phyloP scores from a whole-genome alignment of 345 rosid genomes.

The Theobroma cacao region DNA sequence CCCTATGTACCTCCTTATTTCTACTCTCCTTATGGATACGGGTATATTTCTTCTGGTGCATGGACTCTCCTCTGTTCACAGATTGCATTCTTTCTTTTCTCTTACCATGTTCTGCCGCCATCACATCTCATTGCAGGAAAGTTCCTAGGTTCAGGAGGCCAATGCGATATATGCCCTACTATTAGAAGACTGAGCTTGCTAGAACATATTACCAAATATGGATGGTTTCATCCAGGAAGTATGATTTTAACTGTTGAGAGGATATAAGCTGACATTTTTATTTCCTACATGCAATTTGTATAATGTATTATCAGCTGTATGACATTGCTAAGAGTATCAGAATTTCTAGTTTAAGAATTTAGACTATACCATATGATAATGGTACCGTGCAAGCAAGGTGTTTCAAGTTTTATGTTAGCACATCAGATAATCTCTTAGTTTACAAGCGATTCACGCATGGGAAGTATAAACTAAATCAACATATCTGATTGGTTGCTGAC shows the following conservation, averaged over 20 bases:
- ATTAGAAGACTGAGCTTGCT: constrained; percentile 34
- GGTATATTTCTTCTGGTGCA: constrained; percentile 43
- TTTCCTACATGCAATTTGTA: background rate
- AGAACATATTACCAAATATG: background rate
- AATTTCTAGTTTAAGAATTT: background rate
- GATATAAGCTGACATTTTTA: background rate
- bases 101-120: background rate
- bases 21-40: constrained; percentile 87
- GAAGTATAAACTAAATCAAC: too few species aligned
- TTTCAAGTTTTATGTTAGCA: too few species aligned
- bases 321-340: background rate
- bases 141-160: constrained; percentile 86
- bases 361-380: background rate
- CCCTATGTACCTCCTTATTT: constrained; percentile 74
- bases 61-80: background rate
- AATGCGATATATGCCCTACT: constrained; percentile 90
- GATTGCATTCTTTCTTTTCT: background rate
- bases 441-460: too few species aligned
- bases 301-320: background rate
- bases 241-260: background rate
- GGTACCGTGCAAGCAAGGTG: background rate
- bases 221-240: background rate
- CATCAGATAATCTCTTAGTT: too few species aligned
- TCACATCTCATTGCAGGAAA: constrained; percentile 55
- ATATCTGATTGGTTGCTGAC: too few species aligned